Evolutionary conservation across 73 alveolate species (phyloP).

Genomic region (Breviolum minutum): DNA sequence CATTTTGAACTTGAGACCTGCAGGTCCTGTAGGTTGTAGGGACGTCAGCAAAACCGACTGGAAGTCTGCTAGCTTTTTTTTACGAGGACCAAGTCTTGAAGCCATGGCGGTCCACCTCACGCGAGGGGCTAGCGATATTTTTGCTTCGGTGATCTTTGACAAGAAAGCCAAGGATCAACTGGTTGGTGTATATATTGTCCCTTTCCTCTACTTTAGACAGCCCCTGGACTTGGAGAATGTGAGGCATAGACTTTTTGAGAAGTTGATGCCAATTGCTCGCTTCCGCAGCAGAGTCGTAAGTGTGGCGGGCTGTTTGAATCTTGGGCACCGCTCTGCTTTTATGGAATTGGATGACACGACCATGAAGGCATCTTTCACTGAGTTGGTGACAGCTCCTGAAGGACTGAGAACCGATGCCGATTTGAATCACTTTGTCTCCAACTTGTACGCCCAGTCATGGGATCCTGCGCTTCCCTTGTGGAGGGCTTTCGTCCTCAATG

Average conservation of each 20-base stretch:
- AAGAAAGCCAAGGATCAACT: background rate
- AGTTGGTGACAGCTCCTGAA: background rate
- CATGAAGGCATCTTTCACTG: background rate
- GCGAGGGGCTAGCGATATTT: conserved; percentile 28
- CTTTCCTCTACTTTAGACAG: conserved; percentile 6
- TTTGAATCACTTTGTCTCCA: background rate
- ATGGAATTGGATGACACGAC: conserved; percentile 28
- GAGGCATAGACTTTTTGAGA: conserved; percentile 16
- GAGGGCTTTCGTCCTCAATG: conserved; percentile 51
- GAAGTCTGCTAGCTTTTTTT: too few species aligned
- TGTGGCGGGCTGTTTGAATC: background rate
- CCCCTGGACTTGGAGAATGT: conserved; percentile 20
- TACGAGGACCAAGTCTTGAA: too few species aligned
- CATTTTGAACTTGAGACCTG: too few species aligned
- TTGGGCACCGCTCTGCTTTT: background rate
- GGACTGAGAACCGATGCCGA: background rate
- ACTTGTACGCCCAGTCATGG: background rate
- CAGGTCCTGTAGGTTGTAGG: too few species aligned
- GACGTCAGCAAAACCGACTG: too few species aligned
- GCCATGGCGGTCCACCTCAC: conserved; percentile 36
- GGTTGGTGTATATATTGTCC: background rate
- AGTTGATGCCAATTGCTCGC: conserved; percentile 46
- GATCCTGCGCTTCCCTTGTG: conserved; percentile 5
- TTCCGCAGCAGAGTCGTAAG: conserved; percentile 31
- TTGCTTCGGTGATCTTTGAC: conserved; percentile 42